Evolutionary conservation across 805 yeast species (phyloP), one percentile per base, ranked within the genome.

Genomic region (Candida maris): DNA sequence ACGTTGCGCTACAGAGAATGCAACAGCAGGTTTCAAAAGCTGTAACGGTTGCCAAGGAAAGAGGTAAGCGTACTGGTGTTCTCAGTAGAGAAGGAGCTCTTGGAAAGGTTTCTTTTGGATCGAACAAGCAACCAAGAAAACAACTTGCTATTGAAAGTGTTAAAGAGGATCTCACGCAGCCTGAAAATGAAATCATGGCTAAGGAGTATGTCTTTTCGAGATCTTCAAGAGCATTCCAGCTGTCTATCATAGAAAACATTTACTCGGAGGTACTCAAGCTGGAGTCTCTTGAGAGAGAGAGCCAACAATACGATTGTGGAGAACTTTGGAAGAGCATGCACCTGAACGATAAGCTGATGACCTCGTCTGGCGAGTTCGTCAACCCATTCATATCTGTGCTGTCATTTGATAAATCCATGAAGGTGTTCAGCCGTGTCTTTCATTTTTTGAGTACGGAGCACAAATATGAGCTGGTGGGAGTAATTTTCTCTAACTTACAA

Each of bases 1-100:
- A 86, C 61, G 79, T 87, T 46, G 96, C 96, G 1, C 71, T 89
- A 53, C 96, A 86, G 68, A 81, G 97, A 70, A 86, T 93, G 96
- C 97, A 91, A 65, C 96, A 88, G 59, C 97, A 91, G 67, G 96
- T 91, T 35, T 94, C 88, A 56, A 86, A 85, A 54, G 97, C 97
- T 12, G 97, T 91, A 13, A 85, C 91, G 37, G 91, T 86, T 26
- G 98, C 97, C 17, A 85, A 86, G 57, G 96, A 87, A 53, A 70
- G 71, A 46, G 75, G 75, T 32, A 83, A 86, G 36, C 80, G 80
- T 63, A 65, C 73, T 25, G 77, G 77, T 49, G 77, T 78, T 20
- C 69, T 73, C 29, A 67, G 68, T 32, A 75, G 75, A 52, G 95
- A 82, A 54, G 96, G 96, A 51, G 93, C 95, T 2, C 70, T 91